These are phyloP conservation scores for Myotisia sp. DNA, from an alignment of 2,329 filamentous ascomycete species.

Conservation along the genomic window DNA sequence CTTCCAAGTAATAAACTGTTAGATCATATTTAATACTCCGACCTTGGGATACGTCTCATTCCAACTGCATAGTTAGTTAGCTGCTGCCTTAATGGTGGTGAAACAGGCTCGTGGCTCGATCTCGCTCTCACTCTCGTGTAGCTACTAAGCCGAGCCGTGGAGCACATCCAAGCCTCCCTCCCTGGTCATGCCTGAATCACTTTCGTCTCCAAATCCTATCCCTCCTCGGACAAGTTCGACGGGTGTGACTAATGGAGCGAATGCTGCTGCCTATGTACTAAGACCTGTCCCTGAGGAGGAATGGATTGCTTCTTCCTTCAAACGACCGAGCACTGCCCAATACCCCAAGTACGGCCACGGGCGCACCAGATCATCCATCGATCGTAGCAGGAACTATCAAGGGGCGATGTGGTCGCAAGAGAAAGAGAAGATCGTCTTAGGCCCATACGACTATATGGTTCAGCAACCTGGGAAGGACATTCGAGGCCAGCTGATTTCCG, in stretches of 20 bases:
- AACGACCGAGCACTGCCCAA: constrained; percentile 13
- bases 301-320: constrained; percentile 40
- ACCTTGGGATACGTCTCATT: no score
- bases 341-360: not conserved
- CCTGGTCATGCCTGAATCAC: constrained; percentile 21
- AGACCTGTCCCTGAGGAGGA: constrained; percentile 46
- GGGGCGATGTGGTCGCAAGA: constrained; percentile 45
- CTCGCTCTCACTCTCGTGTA: no score
- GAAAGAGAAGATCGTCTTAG: constrained; percentile 64
- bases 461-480: constrained; percentile 50
- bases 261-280: constrained; percentile 29
- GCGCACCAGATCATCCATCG: not conserved
- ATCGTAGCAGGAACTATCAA: not conserved
- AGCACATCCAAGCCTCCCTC: no score
- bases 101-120: no score
- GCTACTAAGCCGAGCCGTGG: no score
- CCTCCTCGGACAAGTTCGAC: constrained; percentile 61
- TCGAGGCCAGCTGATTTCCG: constrained; percentile 22
- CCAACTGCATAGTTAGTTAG: no score
- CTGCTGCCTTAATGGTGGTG: no score
- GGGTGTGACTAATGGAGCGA: constrained; percentile 29
- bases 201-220: constrained; percentile 46
- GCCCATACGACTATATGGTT: constrained; percentile 67
- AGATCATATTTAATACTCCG: no score
- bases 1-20: no score